Conservation (phyloP, 768 basidiomycete species). For the Pleurotus giganteus region DNA sequence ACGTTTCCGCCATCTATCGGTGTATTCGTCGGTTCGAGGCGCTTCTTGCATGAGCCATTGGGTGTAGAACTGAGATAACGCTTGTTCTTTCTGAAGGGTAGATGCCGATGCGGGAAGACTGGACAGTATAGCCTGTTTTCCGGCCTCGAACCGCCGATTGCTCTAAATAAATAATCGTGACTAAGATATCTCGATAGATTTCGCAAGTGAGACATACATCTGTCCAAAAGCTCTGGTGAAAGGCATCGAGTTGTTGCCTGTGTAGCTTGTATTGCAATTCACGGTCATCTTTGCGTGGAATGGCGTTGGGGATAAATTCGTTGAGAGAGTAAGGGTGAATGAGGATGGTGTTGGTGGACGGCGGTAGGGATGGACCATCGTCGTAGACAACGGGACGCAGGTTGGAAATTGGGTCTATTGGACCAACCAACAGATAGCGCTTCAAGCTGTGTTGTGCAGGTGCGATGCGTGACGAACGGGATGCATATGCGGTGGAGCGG, state of each 20-base stretch:
- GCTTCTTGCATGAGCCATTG: constrained; percentile 75
- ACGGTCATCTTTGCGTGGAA: constrained; percentile 34
- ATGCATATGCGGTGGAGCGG: background rate
- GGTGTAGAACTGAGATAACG: constrained; percentile 70
- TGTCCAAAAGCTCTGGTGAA: constrained; percentile 79
- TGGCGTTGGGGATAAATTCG: constrained; percentile 53
- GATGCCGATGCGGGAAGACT: constrained; percentile 52
- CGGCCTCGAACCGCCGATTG: constrained; percentile 77
- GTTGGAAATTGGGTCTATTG: constrained; percentile 77
- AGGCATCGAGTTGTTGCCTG: constrained; percentile 68
- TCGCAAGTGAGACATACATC: constrained; percentile 53
- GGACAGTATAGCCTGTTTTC: constrained; percentile 55
- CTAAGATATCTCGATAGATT: background rate
- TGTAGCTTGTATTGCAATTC: constrained; percentile 72
- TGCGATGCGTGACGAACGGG: background rate
- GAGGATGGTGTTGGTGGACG: constrained; percentile 20
- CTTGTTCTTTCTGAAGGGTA: constrained; percentile 58
- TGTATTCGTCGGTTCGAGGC: constrained; percentile 55
- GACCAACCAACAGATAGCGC: constrained; percentile 45
- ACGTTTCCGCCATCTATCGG: constrained; percentile 62
- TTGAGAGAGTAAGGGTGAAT: constrained; percentile 75
- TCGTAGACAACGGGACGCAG: constrained; percentile 79
- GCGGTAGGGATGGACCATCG: constrained; percentile 39
- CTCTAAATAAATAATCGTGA: constrained; percentile 43
- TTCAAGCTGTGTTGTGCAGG: background rate